Evolutionary conservation across 2,329 filamentous ascomycete species (phyloP).

Genomic region (Colletotrichum navitas): DNA sequence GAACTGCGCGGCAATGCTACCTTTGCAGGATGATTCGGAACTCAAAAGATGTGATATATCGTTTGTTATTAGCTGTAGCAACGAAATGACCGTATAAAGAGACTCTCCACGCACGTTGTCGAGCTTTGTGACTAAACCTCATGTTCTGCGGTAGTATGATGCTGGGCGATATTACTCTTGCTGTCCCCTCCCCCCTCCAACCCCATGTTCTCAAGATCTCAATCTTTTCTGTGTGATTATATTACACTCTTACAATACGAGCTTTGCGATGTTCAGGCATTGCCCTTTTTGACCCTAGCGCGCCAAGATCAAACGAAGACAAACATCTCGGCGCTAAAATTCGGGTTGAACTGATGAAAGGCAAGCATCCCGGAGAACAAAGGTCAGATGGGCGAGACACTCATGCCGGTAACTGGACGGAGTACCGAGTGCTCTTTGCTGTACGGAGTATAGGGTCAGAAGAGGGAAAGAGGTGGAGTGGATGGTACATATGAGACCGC

Average conservation of each 20-base stretch:
- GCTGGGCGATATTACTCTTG: neutral
- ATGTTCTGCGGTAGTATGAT: neutral
- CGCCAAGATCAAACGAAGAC: slow-evolving; percentile 26
- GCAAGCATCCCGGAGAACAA: neutral
- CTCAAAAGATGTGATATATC: neutral
- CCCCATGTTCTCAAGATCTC: neutral
- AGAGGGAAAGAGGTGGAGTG: slow-evolving; percentile 2
- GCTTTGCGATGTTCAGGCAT: slow-evolving; percentile 4
- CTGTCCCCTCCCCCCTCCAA: neutral
- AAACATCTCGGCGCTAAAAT: slow-evolving; percentile 21
- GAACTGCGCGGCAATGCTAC: slow-evolving; percentile 2
- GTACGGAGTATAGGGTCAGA: neutral
- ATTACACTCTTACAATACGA: slow-evolving; percentile 13
- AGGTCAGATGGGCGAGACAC: neutral
- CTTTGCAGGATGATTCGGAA: slow-evolving; percentile 9
- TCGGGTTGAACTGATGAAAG: neutral
- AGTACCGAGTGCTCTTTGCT: neutral
- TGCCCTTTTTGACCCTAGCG: slow-evolving; percentile 10
- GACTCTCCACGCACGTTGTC: neutral
- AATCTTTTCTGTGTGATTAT: slow-evolving; percentile 1
- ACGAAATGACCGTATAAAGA: neutral
- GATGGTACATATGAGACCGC: neutral
- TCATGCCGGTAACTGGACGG: neutral
- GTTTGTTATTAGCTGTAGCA: neutral
- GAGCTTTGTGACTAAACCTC: no score